Percentiles rank a stretch among this genome's conserved stretches.
These are phyloP conservation scores for Massarina eburnea DNA, from an alignment of 2,329 filamentous ascomycete species.

Conservation along the genomic window DNA sequence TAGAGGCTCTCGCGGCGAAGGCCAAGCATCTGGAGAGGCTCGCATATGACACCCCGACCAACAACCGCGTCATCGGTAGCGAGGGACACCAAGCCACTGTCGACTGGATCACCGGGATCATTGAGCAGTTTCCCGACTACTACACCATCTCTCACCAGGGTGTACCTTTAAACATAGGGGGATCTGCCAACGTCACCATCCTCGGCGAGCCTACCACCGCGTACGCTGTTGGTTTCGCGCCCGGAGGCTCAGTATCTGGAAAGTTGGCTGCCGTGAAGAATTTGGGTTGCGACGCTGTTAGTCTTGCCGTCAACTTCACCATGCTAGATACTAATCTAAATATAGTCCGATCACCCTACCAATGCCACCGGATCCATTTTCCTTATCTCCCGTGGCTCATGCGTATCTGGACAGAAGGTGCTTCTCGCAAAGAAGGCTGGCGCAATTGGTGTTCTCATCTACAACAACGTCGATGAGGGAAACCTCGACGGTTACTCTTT, in stretches of 20 bases:
- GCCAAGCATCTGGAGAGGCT: conserved; percentile 40
- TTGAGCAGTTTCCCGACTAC: conserved; percentile 37
- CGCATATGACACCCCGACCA: conserved; percentile 42
- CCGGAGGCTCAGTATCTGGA: conserved; percentile 33
- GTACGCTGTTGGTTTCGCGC: conserved; percentile 31
- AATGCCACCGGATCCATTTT: conserved; percentile 65
- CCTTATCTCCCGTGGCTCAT: conserved; percentile 69
- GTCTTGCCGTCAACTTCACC: not conserved
- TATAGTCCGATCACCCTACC: conserved; percentile 61
- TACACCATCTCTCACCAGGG: conserved; percentile 41
- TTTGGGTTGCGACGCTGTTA: conserved; percentile 37
- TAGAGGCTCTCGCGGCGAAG: conserved; percentile 29
- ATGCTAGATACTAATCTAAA: conserved; percentile 1
- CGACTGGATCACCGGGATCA: conserved; percentile 37
- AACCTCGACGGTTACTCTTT: conserved; percentile 47
- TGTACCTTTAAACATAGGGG: conserved; percentile 24
- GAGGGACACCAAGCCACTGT: conserved; percentile 45
- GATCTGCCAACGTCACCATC: conserved; percentile 29
- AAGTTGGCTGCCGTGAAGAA: conserved; percentile 36
- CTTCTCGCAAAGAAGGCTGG: conserved; percentile 58
- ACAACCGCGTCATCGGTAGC: conserved; percentile 46
- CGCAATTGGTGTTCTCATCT: conserved; percentile 69
- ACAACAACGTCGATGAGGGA: conserved; percentile 65
- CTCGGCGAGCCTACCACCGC: conserved; percentile 32
- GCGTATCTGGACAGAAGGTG: conserved; percentile 72